A percentile compares a stretch with the other conserved stretches of the same genome.
phyloP scores from a whole-genome alignment of 1,284 basidiomycete genomes.

The Trametes versicolor region DNA sequence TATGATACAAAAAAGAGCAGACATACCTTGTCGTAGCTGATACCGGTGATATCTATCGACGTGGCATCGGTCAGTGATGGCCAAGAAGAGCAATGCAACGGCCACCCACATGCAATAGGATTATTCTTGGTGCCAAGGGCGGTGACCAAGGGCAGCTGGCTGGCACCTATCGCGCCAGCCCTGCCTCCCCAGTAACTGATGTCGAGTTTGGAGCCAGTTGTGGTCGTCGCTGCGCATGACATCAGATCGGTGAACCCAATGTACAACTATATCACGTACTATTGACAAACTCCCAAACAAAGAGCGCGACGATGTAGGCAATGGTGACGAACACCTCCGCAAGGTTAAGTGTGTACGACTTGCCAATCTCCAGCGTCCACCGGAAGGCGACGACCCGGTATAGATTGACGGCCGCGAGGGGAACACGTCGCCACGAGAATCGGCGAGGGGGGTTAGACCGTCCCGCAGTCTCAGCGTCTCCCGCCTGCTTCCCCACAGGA shows the following conservation, averaged over 20 bases:
- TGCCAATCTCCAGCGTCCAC: slow-evolving; percentile 54
- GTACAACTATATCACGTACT: slow-evolving; percentile 38
- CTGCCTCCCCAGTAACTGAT: slow-evolving; percentile 57
- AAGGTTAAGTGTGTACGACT: slow-evolving; percentile 55
- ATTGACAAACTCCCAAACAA: slow-evolving; percentile 59
- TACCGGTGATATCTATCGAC: slow-evolving; percentile 61
- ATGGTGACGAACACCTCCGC: slow-evolving; percentile 57
- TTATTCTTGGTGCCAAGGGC: slow-evolving; percentile 75
- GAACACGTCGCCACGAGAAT: slow-evolving; percentile 46
- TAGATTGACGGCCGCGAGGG: slow-evolving; percentile 50
- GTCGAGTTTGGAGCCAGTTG: slow-evolving; percentile 48
- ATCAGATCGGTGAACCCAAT: background rate
- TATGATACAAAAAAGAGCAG: background rate
- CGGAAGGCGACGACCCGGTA: slow-evolving; percentile 61
- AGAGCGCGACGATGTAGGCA: slow-evolving; percentile 56
- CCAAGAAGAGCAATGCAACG: background rate
- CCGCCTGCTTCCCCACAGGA: background rate
- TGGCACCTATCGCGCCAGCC: slow-evolving; percentile 58
- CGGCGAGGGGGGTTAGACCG: slow-evolving; percentile 9
- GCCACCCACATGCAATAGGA: slow-evolving; percentile 59
- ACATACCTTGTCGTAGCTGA: slow-evolving; percentile 64
- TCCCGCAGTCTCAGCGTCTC: slow-evolving; percentile 40
- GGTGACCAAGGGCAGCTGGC: slow-evolving; percentile 69
- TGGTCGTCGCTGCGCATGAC: slow-evolving; percentile 47
- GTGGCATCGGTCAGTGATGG: slow-evolving; percentile 6